Conservation (phyloP, 2,329 filamentous ascomycete genomes). For the Fusarium sororula region DNA sequence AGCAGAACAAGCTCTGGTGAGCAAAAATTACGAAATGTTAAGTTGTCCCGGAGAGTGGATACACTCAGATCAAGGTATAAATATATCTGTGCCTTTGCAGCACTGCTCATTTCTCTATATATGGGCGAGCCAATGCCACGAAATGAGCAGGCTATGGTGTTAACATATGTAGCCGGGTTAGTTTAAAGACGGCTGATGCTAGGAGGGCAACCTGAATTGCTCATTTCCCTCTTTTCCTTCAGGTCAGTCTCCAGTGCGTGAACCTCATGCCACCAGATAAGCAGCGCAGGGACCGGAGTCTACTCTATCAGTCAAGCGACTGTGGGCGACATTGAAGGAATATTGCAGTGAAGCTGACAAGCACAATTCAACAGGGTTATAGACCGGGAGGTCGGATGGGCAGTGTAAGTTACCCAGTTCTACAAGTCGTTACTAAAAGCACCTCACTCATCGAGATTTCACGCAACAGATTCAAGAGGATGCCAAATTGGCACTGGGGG, state of each 20-base stretch:
- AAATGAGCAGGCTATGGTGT: no score
- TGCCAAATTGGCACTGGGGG: not conserved
- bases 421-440: not conserved
- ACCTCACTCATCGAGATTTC: not conserved
- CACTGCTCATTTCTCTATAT: not conserved
- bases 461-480: not conserved
- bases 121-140: no score
- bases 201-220: no score
- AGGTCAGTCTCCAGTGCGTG: no score
- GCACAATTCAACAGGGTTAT: not conserved
- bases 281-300: not conserved
- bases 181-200: not conserved
- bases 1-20: not conserved
- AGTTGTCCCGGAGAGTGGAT: not conserved
- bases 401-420: not conserved
- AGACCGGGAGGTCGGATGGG: not conserved
- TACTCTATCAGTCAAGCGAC: not conserved
- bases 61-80: no score
- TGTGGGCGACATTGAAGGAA: not conserved
- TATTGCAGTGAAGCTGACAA: not conserved
- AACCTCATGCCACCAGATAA: not conserved
- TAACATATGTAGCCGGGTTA: no score
- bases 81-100: not conserved
- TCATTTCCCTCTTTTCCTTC: no score
- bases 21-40: not conserved